These are phyloP conservation scores for Psophocarpus tetragonolobus DNA, from an alignment of 306 rosid species.

Conservation along the genomic window DNA sequence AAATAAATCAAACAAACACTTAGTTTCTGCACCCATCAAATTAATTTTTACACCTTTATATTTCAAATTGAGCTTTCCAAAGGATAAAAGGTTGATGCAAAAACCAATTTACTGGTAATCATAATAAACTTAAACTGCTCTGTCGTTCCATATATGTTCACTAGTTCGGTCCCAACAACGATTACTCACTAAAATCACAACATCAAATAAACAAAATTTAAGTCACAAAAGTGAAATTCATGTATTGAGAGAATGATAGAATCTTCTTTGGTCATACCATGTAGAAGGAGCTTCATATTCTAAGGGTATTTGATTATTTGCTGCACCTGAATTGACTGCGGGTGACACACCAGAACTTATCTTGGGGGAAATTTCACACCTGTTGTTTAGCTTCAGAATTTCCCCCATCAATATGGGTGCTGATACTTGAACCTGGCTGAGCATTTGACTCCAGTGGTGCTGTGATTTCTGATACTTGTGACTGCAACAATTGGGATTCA, in stretches of 20 bases:
- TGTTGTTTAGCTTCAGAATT: slow-evolving; percentile 25
- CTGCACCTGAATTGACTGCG: background rate
- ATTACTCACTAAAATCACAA: background rate
- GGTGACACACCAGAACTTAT: background rate
- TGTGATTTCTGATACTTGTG: slow-evolving; percentile 17
- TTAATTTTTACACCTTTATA: too few relatives aligned
- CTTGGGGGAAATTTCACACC: background rate
- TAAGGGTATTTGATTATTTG: slow-evolving; percentile 16
- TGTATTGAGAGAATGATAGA: background rate
- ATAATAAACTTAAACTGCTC: background rate
- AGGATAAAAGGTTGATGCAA: too few relatives aligned
- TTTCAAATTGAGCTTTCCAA: too few relatives aligned
- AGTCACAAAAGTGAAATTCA: background rate
- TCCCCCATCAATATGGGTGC: slow-evolving; percentile 25
- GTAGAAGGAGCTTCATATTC: slow-evolving; percentile 15
- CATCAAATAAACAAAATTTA: background rate
- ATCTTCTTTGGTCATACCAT: slow-evolving; percentile 9
- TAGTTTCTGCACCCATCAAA: too few relatives aligned
- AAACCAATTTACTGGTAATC: too few relatives aligned
- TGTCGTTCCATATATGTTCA: background rate
- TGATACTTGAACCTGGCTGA: slow-evolving; percentile 4
- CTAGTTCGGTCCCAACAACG: background rate
- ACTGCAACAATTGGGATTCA: slow-evolving; percentile 22
- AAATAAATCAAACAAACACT: too few relatives aligned
- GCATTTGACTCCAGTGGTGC: background rate